Conservation (phyloP, 495 filamentous ascomycete genomes). For the Neurospora hispaniola region DNA sequence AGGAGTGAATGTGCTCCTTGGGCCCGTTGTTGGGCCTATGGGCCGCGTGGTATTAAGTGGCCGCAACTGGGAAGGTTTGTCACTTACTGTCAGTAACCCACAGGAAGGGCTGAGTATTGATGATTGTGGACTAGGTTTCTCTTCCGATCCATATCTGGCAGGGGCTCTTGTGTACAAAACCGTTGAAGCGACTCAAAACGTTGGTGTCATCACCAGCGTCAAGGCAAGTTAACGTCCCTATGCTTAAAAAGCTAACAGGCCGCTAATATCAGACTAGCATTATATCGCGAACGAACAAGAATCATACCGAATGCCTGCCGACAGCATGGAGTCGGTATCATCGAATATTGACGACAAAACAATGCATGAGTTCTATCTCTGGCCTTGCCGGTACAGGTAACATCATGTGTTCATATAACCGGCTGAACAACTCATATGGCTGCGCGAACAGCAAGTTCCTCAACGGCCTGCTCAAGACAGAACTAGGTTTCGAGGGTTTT, state of each 20-base stretch:
- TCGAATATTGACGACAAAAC: constrained; percentile 58
- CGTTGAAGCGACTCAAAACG: constrained; percentile 38
- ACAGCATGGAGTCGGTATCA: constrained; percentile 39
- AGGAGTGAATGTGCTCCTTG: constrained; percentile 56
- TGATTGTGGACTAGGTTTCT: constrained; percentile 26
- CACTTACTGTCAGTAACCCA: background rate
- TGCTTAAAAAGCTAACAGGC: too few species aligned
- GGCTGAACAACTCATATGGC: constrained; percentile 54
- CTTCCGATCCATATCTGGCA: constrained; percentile 38
- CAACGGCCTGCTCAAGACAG: constrained; percentile 53
- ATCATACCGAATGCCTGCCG: constrained; percentile 42
- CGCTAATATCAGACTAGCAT: constrained; percentile 27
- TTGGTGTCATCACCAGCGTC: constrained; percentile 43
- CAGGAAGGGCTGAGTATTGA: background rate
- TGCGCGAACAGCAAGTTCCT: constrained; percentile 53
- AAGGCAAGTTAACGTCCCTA: constrained; percentile 39
- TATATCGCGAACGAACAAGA: constrained; percentile 61
- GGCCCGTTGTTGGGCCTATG: constrained; percentile 51
- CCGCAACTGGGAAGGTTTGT: constrained; percentile 44
- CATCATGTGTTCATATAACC: constrained; percentile 59
- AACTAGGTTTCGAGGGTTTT: constrained; percentile 51
- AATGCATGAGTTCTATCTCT: constrained; percentile 62
- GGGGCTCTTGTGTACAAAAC: constrained; percentile 37
- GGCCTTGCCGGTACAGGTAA: constrained; percentile 55
- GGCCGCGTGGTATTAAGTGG: constrained; percentile 43